Evolutionary conservation across 1,284 basidiomycete genomes (phyloP).

Genomic region (Sanghuangporus weigelae): DNA sequence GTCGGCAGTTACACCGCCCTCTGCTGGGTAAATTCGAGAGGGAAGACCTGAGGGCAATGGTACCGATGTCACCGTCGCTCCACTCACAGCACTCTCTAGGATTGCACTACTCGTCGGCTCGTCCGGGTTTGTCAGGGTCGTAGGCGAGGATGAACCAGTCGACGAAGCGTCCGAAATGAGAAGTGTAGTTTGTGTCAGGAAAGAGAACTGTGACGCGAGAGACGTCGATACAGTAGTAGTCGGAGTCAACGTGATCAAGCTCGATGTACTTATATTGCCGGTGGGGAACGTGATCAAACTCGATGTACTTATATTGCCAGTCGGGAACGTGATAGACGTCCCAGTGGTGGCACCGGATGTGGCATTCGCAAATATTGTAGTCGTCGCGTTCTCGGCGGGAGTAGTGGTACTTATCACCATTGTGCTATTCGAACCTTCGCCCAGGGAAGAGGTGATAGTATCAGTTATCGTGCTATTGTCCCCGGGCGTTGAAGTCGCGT

Average conservation of each 20-base stretch:
- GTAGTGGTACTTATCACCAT: not conserved
- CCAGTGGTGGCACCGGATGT: not conserved
- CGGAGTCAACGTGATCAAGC: slow-evolving; percentile 4
- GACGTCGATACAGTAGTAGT: slow-evolving; percentile 5
- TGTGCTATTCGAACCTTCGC: not conserved
- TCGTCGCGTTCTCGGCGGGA: not conserved
- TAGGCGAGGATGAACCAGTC: slow-evolving; percentile 20
- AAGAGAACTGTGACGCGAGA: slow-evolving; percentile 26
- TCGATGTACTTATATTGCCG: slow-evolving; percentile 13
- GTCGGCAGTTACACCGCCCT: slow-evolving; percentile 22
- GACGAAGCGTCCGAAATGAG: slow-evolving; percentile 31
- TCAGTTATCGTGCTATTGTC: not conserved
- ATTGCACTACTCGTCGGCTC: slow-evolving; percentile 39
- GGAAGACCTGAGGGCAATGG: slow-evolving; percentile 58
- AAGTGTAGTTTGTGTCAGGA: slow-evolving; percentile 39
- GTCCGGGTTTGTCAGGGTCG: slow-evolving; percentile 53
- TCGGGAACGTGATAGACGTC: slow-evolving; percentile 9
- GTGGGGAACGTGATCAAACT: slow-evolving; percentile 10
- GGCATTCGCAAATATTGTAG: not conserved
- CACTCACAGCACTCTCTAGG: slow-evolving; percentile 21
- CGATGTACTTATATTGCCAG: not conserved
- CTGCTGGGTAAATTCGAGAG: slow-evolving; percentile 48
- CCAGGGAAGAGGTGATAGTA: not conserved
- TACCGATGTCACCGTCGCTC: slow-evolving; percentile 26
- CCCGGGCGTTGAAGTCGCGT: not conserved